Evolutionary conservation across 148 eudicot species (phyloP), one percentile per base, ranked within the genome.

Genomic region (Fagopyrum tataricum): DNA sequence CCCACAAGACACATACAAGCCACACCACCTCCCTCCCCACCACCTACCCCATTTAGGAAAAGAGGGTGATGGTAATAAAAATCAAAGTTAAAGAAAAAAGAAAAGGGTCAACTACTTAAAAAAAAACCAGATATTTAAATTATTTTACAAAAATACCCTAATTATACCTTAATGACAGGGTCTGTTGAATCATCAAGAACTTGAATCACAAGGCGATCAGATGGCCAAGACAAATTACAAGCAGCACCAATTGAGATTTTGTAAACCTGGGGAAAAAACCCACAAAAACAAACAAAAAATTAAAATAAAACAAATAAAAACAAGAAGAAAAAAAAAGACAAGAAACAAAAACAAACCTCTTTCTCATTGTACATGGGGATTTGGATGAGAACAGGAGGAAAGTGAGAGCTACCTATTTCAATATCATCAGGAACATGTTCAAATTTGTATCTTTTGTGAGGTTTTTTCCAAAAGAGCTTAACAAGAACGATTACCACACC

Each of bases 161-260:
- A 31, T 31, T 31, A 3, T 82, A 93, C 98, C 98, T 93, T 91
- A 75, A 93, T 55, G 8, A 74, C 71, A 2, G 88, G 90, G 75
- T 93, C 97, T 49, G 97, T 89, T 9, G 97, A 93, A 71, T 93
- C 98, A 85, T 93, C 98, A 49, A 93, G 88, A 21, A 93, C 98
- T 84, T 93, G 98, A 77, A 93, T 84, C 68, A 89, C 86, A 40
- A 93, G 62, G 7, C 91, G 90, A 84, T 93, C 98, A 12, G 84
- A 71, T 8, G 98, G 98, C 98, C 98, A 93, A 31, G 97, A 85
- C 12, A 93, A 85, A 70, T 86, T 91, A 76, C 98, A 94, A 18
- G 97, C 98, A n/a, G 98, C 98, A 7, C 95, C 98, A 77, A 94
- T 94, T 59, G 98, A 94, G 74, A 94, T 78, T 85, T 91, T 91